Conservation (phyloP, 192 early-diverging fungal species). For the Podila verticillata region DNA sequence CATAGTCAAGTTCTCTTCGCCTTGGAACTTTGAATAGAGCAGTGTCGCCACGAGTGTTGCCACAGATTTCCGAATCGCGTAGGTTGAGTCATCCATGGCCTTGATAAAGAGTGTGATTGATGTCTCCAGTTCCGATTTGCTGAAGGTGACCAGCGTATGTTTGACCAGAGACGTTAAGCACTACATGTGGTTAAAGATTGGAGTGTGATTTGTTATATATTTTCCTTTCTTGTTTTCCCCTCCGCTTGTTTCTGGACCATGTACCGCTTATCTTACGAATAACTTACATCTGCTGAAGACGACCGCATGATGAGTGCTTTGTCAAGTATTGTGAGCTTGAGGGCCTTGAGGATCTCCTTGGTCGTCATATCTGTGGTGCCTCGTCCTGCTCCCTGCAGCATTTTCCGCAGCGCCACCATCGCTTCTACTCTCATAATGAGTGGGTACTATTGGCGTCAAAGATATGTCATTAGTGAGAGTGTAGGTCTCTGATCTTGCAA, state of each 20-base stretch:
- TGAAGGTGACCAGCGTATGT: slow-evolving; percentile 49
- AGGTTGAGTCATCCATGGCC: slow-evolving; percentile 53
- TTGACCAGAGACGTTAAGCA: slow-evolving; percentile 61
- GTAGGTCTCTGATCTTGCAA: no score
- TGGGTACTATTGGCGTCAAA: slow-evolving; percentile 44
- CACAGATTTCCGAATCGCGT: slow-evolving; percentile 48
- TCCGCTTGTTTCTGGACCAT: no score
- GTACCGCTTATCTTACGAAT: no score
- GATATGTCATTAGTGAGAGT: background rate
- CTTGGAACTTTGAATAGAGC: slow-evolving; percentile 49
- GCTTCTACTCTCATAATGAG: slow-evolving; percentile 75
- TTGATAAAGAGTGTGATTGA: slow-evolving; percentile 45
- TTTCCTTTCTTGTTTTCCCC: no score
- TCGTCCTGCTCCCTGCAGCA: slow-evolving; percentile 80
- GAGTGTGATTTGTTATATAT: no score
- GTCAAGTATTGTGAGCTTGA: slow-evolving; percentile 73
- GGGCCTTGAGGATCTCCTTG: slow-evolving; percentile 77
- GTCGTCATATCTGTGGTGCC: slow-evolving; percentile 71
- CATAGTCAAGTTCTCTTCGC: slow-evolving; percentile 51
- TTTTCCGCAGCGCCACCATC: slow-evolving; percentile 65
- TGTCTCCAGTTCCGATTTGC: slow-evolving; percentile 41
- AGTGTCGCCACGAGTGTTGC: slow-evolving; percentile 50
- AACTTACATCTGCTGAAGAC: slow-evolving; percentile 70
- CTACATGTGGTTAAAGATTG: slow-evolving; percentile 31
- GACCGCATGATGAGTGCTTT: slow-evolving; percentile 75